Evolutionary conservation across 441 rosid species (phyloP).

Genomic region (Hura crepitans): DNA sequence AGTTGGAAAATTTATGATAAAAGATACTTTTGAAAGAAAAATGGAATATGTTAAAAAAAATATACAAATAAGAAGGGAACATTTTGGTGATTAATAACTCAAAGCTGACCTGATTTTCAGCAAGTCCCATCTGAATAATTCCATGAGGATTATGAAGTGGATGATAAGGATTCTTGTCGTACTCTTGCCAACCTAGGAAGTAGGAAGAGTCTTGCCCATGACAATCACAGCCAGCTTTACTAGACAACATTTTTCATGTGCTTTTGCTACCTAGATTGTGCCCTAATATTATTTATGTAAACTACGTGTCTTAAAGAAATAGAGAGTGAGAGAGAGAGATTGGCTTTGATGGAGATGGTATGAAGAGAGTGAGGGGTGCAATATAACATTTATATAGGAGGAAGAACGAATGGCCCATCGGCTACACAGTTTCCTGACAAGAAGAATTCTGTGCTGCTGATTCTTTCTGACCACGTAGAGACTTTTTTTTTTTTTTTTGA

Average conservation of each 20-base stretch:
- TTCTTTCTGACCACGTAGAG: slow-evolving; percentile 30
- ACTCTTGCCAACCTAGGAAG: slow-evolving; percentile 71
- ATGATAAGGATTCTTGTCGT: slow-evolving; percentile 60
- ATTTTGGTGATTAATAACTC: no score
- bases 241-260: slow-evolving; percentile 53
- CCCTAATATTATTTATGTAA: not conserved
- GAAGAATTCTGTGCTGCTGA: slow-evolving; percentile 28
- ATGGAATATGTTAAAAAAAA: not conserved
- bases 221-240: slow-evolving; percentile 43
- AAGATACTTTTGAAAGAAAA: no score
- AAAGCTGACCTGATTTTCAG: slow-evolving; percentile 71
- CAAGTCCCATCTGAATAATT: slow-evolving; percentile 86
- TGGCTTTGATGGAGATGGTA: not conserved
- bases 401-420: not conserved
- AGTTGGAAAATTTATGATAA: not conserved
- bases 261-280: no score
- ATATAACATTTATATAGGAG: slow-evolving; percentile 27
- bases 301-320: not conserved
- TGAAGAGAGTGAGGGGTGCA: slow-evolving; percentile 5
- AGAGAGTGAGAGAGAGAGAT: slow-evolving; percentile 6
- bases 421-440: slow-evolving; percentile 29
- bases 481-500: not conserved
- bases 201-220: slow-evolving; percentile 79
- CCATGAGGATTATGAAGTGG: slow-evolving; percentile 53
- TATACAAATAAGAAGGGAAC: not conserved